These are phyloP conservation scores for Globisporangium solare DNA, from an alignment of 352 stramenopile species.

Conservation along the genomic window DNA sequence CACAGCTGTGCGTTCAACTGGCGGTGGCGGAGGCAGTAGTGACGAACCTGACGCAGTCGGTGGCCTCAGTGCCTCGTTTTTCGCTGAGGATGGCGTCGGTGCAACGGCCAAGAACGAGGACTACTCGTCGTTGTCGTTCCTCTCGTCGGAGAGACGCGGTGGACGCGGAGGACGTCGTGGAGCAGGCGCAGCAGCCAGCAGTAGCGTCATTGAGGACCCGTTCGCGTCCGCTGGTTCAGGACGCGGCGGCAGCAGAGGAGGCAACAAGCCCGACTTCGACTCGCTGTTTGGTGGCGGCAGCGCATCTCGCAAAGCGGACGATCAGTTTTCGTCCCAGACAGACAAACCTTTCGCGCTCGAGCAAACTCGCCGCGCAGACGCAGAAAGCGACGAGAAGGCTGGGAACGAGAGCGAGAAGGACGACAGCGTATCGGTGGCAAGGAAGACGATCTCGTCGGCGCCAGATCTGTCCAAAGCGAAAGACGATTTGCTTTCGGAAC, in stretches of 20 bases:
- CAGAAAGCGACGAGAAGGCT: background rate
- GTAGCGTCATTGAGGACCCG: constrained; percentile 7
- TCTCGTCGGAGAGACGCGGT: constrained; percentile 23
- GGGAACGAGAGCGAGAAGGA: background rate
- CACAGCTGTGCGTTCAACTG: background rate
- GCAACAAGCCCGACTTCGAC: constrained; percentile 15
- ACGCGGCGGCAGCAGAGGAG: background rate
- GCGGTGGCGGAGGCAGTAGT: constrained; percentile 3
- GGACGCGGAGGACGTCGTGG: constrained; percentile 10
- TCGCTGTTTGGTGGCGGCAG: constrained; percentile 21
- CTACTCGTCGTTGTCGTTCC: constrained; percentile 20
- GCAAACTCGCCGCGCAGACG: background rate
- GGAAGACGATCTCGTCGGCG: constrained; percentile 5
- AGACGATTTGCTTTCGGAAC: constrained; percentile 34
- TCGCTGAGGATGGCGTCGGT: constrained; percentile 18
- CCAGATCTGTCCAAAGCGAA: constrained; percentile 18
- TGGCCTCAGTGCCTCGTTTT: constrained; percentile 30
- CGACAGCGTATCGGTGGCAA: background rate
- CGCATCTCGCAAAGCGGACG: background rate
- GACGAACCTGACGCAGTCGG: constrained; percentile 5
- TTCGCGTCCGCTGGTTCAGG: constrained; percentile 7
- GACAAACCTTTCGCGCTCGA: background rate
- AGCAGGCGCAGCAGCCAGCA: background rate
- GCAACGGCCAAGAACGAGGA: background rate
- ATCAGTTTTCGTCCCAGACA: background rate